Percentiles rank a stretch among this genome's conserved stretches.
These are phyloP conservation scores for Polyplosphaeria fusca DNA, from an alignment of 495 filamentous ascomycete species.

Conservation along the genomic window DNA sequence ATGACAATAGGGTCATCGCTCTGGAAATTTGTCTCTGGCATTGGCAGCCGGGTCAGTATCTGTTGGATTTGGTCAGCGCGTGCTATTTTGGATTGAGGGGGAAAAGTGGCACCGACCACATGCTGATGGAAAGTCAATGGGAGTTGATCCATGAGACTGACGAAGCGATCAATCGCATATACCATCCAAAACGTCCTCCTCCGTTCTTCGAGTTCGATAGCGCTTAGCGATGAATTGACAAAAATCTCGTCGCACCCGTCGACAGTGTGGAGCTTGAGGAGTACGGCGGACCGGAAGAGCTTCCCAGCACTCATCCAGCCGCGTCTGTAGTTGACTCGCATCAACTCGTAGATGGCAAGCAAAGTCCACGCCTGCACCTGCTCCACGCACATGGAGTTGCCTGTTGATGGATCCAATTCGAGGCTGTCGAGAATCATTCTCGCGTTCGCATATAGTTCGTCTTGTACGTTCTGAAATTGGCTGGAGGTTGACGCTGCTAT, in stretches of 20 bases:
- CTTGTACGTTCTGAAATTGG: slow-evolving; percentile 8
- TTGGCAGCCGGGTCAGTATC: too few relatives aligned
- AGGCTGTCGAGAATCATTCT: neutral
- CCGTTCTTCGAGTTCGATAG: too few relatives aligned
- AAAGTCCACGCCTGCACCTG: neutral
- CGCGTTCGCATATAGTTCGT: slow-evolving; percentile 1
- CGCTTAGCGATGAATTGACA: neutral
- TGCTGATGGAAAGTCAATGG: too few relatives aligned
- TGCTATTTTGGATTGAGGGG: too few relatives aligned
- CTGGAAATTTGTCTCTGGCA: too few relatives aligned
- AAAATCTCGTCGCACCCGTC: neutral
- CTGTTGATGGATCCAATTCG: neutral
- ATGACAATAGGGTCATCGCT: too few relatives aligned
- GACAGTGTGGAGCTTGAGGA: neutral
- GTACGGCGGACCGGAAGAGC: neutral
- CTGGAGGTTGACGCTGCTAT: too few relatives aligned
- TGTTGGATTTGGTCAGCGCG: too few relatives aligned
- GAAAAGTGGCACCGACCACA: too few relatives aligned
- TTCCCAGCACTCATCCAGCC: slow-evolving; percentile 2
- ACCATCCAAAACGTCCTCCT: too few relatives aligned
- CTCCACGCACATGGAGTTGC: neutral
- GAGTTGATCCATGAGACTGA: too few relatives aligned
- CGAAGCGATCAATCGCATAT: too few relatives aligned
- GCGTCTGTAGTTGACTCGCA: neutral
- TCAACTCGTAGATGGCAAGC: neutral